Percentiles rank a stretch among this genome's conserved stretches.
Conservation (phyloP, 202 grass and related monocot species). For the Zoysia matrella region DNA sequence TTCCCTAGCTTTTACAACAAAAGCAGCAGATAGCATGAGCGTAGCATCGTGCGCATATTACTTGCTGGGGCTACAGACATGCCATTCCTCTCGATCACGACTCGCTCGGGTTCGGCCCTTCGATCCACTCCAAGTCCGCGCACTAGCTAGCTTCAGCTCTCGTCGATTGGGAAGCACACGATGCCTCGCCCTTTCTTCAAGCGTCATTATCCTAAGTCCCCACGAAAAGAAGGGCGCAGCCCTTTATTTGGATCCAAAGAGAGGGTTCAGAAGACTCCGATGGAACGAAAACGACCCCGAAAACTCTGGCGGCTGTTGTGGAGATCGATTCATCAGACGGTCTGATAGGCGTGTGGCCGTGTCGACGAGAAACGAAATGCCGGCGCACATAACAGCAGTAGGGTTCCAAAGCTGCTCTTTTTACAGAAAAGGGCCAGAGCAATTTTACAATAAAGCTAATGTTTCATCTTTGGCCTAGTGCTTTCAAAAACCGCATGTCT, state of each 20-base stretch:
- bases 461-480: no score
- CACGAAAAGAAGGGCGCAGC: background rate
- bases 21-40: no score
- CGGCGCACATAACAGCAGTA: no score
- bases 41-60: no score
- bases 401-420: no score
- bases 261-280: background rate
- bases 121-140: background rate
- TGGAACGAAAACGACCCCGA: background rate
- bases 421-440: no score
- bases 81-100: background rate
- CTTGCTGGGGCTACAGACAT: no score
- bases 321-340: no score
- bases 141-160: background rate
- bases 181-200: slow-evolving; percentile 30
- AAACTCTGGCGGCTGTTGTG: background rate
- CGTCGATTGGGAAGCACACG: slow-evolving; percentile 26
- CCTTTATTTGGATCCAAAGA: background rate
- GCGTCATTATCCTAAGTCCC: background rate
- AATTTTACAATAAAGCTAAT: no score
- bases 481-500: no score
- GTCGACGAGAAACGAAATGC: background rate
- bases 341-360: background rate
- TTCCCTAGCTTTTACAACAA: no score
- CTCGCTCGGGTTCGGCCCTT: background rate